Evolutionary conservation across 306 rosid species (phyloP).

Genomic region (Astragalus membranaceus): DNA sequence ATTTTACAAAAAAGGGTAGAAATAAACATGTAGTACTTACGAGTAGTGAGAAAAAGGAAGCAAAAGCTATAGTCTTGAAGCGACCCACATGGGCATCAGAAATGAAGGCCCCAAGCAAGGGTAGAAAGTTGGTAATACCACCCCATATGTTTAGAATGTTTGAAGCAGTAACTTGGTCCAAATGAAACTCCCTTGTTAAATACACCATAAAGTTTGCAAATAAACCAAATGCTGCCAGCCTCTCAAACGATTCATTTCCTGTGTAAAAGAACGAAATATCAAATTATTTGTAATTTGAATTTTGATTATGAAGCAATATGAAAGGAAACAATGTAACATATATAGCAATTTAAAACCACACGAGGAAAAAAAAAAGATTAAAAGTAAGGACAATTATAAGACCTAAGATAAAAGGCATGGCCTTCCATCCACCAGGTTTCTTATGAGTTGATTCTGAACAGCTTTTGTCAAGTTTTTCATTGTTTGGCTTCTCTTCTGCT

Average conservation of each 20-base stretch:
- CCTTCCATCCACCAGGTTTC: constrained; percentile 83
- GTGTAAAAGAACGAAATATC: not conserved
- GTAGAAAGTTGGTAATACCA: constrained; percentile 54
- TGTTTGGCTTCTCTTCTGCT: not conserved
- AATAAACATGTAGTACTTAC: constrained; percentile 9
- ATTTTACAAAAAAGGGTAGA: not conserved
- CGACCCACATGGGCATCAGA: constrained; percentile 76
- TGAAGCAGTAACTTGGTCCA: constrained; percentile 65
- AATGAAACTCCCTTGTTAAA: constrained; percentile 47
- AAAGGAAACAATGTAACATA: too few species aligned
- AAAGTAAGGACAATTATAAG: not conserved
- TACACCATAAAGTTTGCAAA: constrained; percentile 81
- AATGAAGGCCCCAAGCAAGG: constrained; percentile 77
- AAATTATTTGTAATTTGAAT: not conserved
- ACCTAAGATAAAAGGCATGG: constrained; percentile 85
- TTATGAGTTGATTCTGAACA: not conserved
- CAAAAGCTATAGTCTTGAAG: constrained; percentile 63
- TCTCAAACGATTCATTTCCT: constrained; percentile 87
- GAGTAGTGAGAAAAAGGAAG: constrained; percentile 48
- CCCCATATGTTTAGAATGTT: constrained; percentile 58
- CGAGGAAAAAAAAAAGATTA: not conserved
- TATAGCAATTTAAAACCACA: too few species aligned
- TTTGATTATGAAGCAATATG: not conserved
- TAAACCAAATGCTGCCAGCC: constrained; percentile 68
- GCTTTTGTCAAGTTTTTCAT: not conserved